These are phyloP conservation scores for Exserohilum turcica DNA, from an alignment of 2,329 filamentous ascomycete species.

Conservation along the genomic window DNA sequence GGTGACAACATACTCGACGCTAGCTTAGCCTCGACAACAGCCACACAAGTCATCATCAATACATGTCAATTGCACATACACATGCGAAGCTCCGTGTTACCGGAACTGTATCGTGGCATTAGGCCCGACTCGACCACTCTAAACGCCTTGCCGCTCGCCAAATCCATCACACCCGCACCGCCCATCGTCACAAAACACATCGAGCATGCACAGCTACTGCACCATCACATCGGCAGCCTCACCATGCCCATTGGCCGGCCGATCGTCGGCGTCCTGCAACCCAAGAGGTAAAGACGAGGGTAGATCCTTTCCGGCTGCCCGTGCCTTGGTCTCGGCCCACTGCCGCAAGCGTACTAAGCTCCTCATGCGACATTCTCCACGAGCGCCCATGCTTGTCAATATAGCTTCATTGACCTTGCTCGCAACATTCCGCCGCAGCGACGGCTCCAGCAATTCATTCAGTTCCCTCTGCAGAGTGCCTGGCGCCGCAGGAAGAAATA, in stretches of 20 bases:
- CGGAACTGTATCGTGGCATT: not conserved
- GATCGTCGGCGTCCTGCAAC: conserved; percentile 44
- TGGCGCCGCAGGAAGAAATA: conserved; percentile 68
- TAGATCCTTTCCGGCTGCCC: conserved; percentile 50
- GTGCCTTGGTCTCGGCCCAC: conserved; percentile 76
- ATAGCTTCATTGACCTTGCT: conserved; percentile 89
- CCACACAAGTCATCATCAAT: not conserved
- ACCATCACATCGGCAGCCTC: conserved; percentile 47
- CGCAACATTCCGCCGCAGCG: conserved; percentile 81
- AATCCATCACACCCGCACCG: not conserved
- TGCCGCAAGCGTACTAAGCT: conserved; percentile 79
- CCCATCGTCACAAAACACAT: not conserved
- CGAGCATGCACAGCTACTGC: conserved; percentile 15
- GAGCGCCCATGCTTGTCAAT: conserved; percentile 71
- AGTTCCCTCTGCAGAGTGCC: conserved; percentile 78
- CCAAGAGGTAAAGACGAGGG: conserved; percentile 51
- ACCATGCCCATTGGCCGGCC: conserved; percentile 32
- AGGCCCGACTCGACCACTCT: not conserved
- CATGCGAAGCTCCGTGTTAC: not conserved
- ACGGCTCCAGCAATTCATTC: conserved; percentile 76
- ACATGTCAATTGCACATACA: not conserved
- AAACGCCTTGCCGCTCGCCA: not conserved
- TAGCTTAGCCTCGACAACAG: no score
- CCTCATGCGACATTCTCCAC: conserved; percentile 80
- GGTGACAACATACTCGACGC: not conserved